Evolutionary conservation across 192 early-diverging fungal species (phyloP), one percentile per base, ranked within the genome.

Genomic region (Entomortierella lignicola): DNA sequence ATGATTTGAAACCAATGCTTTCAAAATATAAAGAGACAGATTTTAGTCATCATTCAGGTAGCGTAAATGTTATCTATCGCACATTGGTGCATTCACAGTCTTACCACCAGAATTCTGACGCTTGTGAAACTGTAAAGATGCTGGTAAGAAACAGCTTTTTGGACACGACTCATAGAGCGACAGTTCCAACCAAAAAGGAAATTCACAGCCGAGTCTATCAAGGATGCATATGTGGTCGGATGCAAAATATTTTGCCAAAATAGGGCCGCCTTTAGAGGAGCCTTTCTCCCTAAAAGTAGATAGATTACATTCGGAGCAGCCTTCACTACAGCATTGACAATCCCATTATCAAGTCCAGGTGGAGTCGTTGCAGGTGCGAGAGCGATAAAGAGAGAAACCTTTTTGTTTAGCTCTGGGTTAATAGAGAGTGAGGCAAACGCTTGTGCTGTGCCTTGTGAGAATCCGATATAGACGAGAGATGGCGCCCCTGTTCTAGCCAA

Each of bases 1-100:
- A 98, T 96, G 63, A 98, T 98, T 84, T 98, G 96, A 84, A 98
- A 96, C 94, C 95, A 96, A 72, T 96, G 96, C 86, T 89, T 42
- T 10, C 2, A 30, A 32, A 26, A n/a, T 29, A 56, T 15, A 13
- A 44, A 39, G 27, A 55, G 4, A 29, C 17, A 26, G 29, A 15
- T 29, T 4, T 58, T 41, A 20, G n/a, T n/a, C n/a, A n/a, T n/a
- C n/a, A n/a, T n/a, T n/a, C n/a, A n/a, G n/a, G n/a, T n/a, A n/a
- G n/a, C n/a, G n/a, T n/a, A n/a, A n/a, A n/a, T n/a, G n/a, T n/a
- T n/a, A 13, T 29, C 4, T 18, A 4, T 18, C 34, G 7, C 11
- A 58, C 37, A 37, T 27, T 18, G 4, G 27, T 6, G 25, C 53
- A 55, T 37, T 20, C 44, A 47, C 17, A 4, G 44, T 4, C 77